These are phyloP conservation scores for Aquilaria sinensis DNA, from an alignment of 345 rosid species.

Conservation along the genomic window DNA sequence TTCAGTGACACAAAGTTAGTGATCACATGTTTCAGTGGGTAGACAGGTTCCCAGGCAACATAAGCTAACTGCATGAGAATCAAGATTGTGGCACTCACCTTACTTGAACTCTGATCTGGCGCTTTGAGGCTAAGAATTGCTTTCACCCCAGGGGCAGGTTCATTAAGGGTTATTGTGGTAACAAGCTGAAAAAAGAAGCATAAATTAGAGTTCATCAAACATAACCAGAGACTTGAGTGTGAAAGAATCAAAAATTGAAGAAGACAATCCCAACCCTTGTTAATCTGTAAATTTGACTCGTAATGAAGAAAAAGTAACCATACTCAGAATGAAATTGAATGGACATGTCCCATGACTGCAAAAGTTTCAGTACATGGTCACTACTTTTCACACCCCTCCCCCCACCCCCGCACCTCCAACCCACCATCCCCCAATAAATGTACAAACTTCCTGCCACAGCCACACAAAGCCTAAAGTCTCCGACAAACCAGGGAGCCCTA, in stretches of 20 bases:
- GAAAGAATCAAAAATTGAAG: background rate
- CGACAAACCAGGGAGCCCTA: too few species aligned
- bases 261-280: too few species aligned
- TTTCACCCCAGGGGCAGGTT: constrained; percentile 89
- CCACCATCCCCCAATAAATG: too few species aligned
- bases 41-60: too few species aligned
- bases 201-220: background rate
- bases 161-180: constrained; percentile 73
- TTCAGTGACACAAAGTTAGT: background rate
- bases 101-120: constrained; percentile 96
- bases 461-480: too few species aligned
- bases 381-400: too few species aligned
- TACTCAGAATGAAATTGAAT: background rate
- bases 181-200: constrained; percentile 40
- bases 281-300: too few species aligned
- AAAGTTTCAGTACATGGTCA: too few species aligned
- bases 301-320: background rate
- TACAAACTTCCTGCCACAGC: too few species aligned
- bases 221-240: background rate
- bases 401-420: too few species aligned
- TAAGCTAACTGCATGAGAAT: too few species aligned
- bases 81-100: constrained; percentile 33
- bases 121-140: constrained; percentile 69
- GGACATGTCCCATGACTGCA: too few species aligned
- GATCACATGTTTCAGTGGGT: background rate